Evolutionary conservation across 225 moss, liverwort and hornwort genomes (phyloP), one percentile per base, ranked within the genome.

Genomic region (Asterella californica): DNA sequence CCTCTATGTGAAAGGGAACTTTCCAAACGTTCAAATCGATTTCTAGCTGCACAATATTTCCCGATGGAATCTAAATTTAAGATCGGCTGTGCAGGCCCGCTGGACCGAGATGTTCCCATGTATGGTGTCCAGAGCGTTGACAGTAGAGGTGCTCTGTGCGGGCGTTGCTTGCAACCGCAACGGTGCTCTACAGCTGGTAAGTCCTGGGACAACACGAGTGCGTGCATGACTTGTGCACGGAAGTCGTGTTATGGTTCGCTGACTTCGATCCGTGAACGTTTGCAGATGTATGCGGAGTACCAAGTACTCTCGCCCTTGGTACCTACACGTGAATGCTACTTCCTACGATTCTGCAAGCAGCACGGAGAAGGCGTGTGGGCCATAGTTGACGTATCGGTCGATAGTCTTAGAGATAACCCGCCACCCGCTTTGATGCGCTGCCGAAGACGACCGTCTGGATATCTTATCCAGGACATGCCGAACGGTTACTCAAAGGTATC

Each of bases 81-180:
- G 2, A 11, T 25, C 29, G 24, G 63, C 12, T 76, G 11, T 62
- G 76, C 86, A 88, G 79, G 81, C 67, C 33, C 91, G 93, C 54
- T 96, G 96, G 96, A 86, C 90, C 72, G 96, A 96, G 66, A 94
- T 96, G 96, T 96, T 94, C 32, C 94, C 96, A 0, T 94, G 96
- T 87, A 88, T 96, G 79, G 90, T 94, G 12, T 94, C 94, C 10
- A 86, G 94, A 17, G 96, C 96, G 4, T 75, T 96, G 49, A 94
- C 94, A 0, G 96, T 96, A 52, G 96, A 96, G 82, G 90, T 91
- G 9, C 50, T 96, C 4, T 90, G 90, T 34, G 80, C 88, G 48
- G 94, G 96, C 6, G 91, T 90, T 21, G 48, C 90, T 15, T 88
- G 86, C 24, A 94, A 90, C 79, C 90, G 96, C 0, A 88, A 91